Evolutionary conservation across 1,139 yeast genomes (phyloP).

Genomic region (Eremothecium cymbalariae): DNA sequence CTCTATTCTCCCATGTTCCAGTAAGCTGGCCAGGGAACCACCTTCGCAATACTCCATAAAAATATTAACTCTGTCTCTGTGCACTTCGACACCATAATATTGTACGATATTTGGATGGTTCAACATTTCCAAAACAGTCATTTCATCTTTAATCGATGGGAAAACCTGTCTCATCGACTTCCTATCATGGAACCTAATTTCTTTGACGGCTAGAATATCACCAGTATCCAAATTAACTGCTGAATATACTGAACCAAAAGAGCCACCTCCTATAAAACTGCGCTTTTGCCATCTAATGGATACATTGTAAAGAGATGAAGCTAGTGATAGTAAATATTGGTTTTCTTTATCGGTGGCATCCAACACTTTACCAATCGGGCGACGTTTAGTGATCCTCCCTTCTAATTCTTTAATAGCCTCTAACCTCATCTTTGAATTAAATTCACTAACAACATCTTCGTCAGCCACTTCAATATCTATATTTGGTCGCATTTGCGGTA

Average conservation of each 20-base stretch:
- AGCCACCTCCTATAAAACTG: constrained; percentile 86
- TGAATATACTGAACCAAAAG: constrained; percentile 90
- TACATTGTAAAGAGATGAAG: constrained; percentile 83
- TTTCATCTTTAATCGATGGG: constrained; percentile 87
- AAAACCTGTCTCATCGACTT: constrained; percentile 80
- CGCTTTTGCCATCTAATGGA: constrained; percentile 98
- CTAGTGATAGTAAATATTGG: constrained; percentile 76
- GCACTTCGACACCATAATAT: constrained; percentile 95
- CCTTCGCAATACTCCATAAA: constrained; percentile 98
- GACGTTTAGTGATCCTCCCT: constrained; percentile 20
- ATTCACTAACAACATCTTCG: constrained; percentile 34
- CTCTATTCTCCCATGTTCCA: constrained; percentile 88
- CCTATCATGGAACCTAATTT: constrained; percentile 82
- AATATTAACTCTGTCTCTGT: constrained; percentile 86
- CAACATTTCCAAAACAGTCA: constrained; percentile 91
- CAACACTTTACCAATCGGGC: constrained; percentile 72
- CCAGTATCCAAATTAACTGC: constrained; percentile 93
- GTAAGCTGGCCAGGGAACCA: constrained; percentile 77
- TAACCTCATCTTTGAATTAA: constrained; percentile 33
- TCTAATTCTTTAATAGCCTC: constrained; percentile 31
- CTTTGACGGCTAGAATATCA: constrained; percentile 94
- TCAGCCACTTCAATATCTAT: constrained; percentile 30
- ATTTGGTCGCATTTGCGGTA: constrained; percentile 33
- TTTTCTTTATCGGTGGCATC: constrained; percentile 84
- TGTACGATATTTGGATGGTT: constrained; percentile 95